These are phyloP conservation scores for Komagataella pastoris DNA, from an alignment of 805 yeast species.

Conservation along the genomic window DNA sequence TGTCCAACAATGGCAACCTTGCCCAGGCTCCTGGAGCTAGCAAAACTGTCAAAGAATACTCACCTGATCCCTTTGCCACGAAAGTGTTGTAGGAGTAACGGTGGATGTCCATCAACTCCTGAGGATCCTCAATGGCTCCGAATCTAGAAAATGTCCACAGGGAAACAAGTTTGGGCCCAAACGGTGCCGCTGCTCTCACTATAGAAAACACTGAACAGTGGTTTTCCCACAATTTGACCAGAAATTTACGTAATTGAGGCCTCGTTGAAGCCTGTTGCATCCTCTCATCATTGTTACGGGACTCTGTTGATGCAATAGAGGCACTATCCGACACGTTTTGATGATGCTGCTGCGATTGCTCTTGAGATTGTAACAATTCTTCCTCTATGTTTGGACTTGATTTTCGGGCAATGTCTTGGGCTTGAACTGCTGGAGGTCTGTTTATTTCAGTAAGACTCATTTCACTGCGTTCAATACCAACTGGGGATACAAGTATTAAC, in stretches of 20 bases:
- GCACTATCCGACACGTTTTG: constrained; percentile 2
- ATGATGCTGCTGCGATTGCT: constrained; percentile 1
- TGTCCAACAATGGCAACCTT: constrained; percentile 39
- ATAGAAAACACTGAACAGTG: constrained; percentile 43
- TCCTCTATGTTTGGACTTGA: constrained; percentile 18
- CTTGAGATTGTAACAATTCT: constrained; percentile 14
- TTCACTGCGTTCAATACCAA: constrained; percentile 59
- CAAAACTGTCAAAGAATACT: constrained; percentile 45
- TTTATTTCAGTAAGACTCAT: constrained; percentile 21
- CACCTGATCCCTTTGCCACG: constrained; percentile 48
- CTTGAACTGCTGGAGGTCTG: constrained; percentile 4
- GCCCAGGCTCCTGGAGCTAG: constrained; percentile 48
- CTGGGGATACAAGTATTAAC: constrained; percentile 57
- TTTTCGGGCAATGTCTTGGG: constrained; percentile 8
- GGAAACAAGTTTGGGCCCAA: constrained; percentile 35
- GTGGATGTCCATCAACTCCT: constrained; percentile 29
- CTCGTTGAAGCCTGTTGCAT: constrained; percentile 16
- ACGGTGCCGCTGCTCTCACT: constrained; percentile 37
- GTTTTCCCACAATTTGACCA: constrained; percentile 35
- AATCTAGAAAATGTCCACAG: constrained; percentile 42
- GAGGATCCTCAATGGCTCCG: constrained; percentile 12
- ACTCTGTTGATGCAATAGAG: constrained; percentile 6
- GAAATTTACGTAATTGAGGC: constrained; percentile 19
- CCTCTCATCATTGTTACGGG: constrained; percentile 7
- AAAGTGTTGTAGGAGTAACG: constrained; percentile 40